Base-by-base conservation (phyloP, 768 basidiomycete genomes). In the Stropharia rugosoannulata region DNA sequence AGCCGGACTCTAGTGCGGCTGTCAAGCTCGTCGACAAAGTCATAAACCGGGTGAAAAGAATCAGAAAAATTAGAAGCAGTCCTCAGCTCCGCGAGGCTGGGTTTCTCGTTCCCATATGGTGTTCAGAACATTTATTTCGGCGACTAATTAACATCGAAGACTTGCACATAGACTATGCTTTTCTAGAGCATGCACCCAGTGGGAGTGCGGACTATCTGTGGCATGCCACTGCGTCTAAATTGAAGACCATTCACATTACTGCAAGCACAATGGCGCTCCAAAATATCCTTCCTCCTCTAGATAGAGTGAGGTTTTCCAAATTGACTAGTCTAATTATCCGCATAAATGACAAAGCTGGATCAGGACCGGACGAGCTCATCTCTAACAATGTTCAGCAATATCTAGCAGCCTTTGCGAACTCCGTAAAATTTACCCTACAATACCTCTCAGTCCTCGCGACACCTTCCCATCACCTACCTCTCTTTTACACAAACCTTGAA, bases 341-440 rank as follows among this genome's bases (percentile, higher is more conserved):
- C 27, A 43, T 57, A 19, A 35, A 45, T 22, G n/a, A 15, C 15
- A 16, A 18, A 5, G 13, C 22, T 36, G 16, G 19, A 3, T 15
- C 12, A 29, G 11, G 45, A 16, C 8, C 41, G 19, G 36, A 36
- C 18, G 49, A 49, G 22, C 10, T 7, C n/a, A 15, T 32, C 1
- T 8, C 36, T 9, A 19, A 11, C 12, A 32, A 39, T 35, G 5
- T 27, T 4, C 44, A 43, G 13, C 16, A 49, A 25, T 12, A 29
- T 4, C 13, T 52, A 22, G 43, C 56, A 12, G 25, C 25, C 15
- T 57, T 53, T 37, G 39, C 48, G 0, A 57, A 57, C n/a, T 27
- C 37, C 6, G 18, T 53, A 3, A 8, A 42, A 13, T 32, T 9
- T 8, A 57, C 56, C 2, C 51, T 57, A 18, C 43, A 49, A 42